Evolutionary conservation across 495 filamentous ascomycete species (phyloP).

Genomic region (Aspergillus ostianus): DNA sequence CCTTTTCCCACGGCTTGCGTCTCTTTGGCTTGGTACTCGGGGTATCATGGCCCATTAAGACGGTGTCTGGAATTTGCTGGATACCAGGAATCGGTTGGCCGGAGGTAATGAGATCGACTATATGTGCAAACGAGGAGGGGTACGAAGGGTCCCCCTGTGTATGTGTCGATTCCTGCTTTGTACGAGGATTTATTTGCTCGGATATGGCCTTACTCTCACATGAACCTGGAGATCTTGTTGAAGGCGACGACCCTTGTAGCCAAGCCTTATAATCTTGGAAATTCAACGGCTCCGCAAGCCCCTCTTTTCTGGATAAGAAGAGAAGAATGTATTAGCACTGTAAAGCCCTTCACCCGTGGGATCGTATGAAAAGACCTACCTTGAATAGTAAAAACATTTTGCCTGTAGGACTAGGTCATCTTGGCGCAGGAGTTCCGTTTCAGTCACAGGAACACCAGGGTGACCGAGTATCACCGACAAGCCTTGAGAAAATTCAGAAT

Average conservation of each 20-base stretch:
- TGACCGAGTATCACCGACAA: slow-evolving; percentile 49
- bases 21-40: slow-evolving; percentile 53
- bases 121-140: slow-evolving; percentile 82
- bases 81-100: slow-evolving; percentile 88
- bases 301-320: slow-evolving; percentile 36
- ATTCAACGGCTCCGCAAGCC: slow-evolving; percentile 36
- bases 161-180: slow-evolving; percentile 1
- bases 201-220: not conserved
- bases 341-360: not conserved
- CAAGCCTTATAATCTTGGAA: slow-evolving; percentile 43
- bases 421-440: slow-evolving; percentile 37
- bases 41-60: slow-evolving; percentile 62
- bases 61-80: slow-evolving; percentile 79
- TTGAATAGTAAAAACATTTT: slow-evolving; percentile 54
- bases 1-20: slow-evolving; percentile 80
- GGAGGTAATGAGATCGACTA: slow-evolving; percentile 82
- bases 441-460: slow-evolving; percentile 37
- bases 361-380: slow-evolving; percentile 26
- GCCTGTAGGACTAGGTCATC: slow-evolving; percentile 50
- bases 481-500: slow-evolving; percentile 49
- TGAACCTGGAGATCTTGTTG: slow-evolving; percentile 1
- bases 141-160: slow-evolving; percentile 56
- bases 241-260: slow-evolving; percentile 22
- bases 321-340: not conserved
- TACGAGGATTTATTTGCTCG: not conserved